Base-by-base conservation (phyloP, 1,284 basidiomycete genomes). In the Gomphus bonarii region DNA sequence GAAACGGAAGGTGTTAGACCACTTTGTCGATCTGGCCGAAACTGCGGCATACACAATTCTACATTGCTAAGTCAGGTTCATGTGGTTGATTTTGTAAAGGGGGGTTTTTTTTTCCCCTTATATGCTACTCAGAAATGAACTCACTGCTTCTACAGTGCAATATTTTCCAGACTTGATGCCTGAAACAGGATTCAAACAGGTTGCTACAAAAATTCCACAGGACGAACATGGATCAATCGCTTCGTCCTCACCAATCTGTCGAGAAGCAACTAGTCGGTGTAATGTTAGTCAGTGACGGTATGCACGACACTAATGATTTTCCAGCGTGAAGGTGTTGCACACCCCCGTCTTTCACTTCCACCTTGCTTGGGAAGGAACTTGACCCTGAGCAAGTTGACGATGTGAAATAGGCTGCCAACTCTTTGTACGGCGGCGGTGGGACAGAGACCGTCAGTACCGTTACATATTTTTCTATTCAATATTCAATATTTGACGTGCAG, bases 381-480 rank as follows among this genome's bases (percentile, higher is more conserved):
- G 18, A 28, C 5, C 30, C 14, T 31, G 30, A 16, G 20, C 58
- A 63, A n/a, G 56, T 61, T 14, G 57, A 59, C 50, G 58, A 55
- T 25, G 60, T 64, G 46, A 64, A 65, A 40, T 59, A 59, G 14
- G 60, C 61, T 14, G 62, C 63, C 8, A 60, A 59, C 12, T 61
- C 61, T 11, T n/a, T 59, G 30, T 59, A 52, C 31, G 55, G 20
- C 11, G 58, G 47, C 8, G 58, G n/a, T n/a, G n/a, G 58, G 9
- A 42, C 56, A 28, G 58, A 59, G 20, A 61, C 60, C 20, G 55
- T 57, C 20, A 9, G 54, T n/a, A 48, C 16, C 25, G 25, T 20
- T 14, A 22, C 20, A 2, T 31, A n/a, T 33, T 10, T 12, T 7
- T n/a, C 22, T n/a, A n/a, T 62, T 79, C 40, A 77, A n/a, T n/a